Evolutionary conservation across 2,329 filamentous ascomycete genomes (phyloP).

Genomic region (Aspergillus aculeatinus): DNA sequence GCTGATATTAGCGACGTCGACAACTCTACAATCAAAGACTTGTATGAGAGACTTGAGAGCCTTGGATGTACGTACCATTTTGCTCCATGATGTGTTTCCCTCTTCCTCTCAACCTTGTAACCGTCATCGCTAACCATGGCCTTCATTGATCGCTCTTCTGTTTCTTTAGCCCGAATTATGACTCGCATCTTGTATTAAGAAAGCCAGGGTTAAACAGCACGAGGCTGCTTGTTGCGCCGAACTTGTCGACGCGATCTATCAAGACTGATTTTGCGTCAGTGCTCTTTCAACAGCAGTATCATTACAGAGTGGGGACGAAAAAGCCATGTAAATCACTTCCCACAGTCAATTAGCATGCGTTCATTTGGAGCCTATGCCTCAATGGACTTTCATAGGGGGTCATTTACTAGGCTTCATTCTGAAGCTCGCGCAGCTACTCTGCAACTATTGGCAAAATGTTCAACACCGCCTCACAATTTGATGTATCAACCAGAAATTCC

Average conservation of each 20-base stretch:
- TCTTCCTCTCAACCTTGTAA: conserved; percentile 11
- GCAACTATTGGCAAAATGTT: background rate
- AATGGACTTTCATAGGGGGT: background rate
- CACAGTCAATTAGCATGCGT: background rate
- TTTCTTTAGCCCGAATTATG: conserved; percentile 44
- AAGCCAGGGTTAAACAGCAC: background rate
- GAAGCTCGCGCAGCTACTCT: no score
- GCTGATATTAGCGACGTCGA: conserved; percentile 91
- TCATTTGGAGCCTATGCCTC: background rate
- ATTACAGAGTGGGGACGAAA: background rate
- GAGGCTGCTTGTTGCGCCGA: background rate
- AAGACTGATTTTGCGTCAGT: conserved; percentile 2
- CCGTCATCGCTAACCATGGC: no score
- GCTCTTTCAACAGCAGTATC: conserved; percentile 19
- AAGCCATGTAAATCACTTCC: background rate
- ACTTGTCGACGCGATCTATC: no score
- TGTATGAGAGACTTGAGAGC: conserved; percentile 78
- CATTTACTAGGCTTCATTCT: background rate
- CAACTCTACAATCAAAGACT: conserved; percentile 75
- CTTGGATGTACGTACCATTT: conserved; percentile 65
- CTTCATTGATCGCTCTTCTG: background rate
- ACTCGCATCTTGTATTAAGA: conserved; percentile 46
- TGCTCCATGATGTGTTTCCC: background rate
- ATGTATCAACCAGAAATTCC: background rate
- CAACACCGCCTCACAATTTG: conserved; percentile 1